phyloP scores from a whole-genome alignment of 2,329 filamentous ascomycete species.

The Ophiocordyceps polyrhachis-furcata region DNA sequence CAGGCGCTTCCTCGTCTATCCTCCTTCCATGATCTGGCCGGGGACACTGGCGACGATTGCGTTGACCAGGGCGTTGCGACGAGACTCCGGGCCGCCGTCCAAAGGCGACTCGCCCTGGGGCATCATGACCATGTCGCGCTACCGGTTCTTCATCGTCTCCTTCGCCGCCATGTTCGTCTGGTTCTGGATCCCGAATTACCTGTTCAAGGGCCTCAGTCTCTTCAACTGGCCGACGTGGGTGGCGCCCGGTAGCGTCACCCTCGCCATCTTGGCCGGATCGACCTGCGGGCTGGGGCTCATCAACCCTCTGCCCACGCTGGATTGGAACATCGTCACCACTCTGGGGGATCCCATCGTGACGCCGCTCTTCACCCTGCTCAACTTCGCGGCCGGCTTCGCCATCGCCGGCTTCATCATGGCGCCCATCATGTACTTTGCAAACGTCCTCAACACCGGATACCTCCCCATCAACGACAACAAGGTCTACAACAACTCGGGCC shows the following conservation, averaged over 20 bases:
- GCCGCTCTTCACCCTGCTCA: conserved; percentile 12
- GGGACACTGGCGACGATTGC: conserved; percentile 25
- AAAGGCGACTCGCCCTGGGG: not conserved
- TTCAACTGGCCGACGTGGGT: conserved; percentile 36
- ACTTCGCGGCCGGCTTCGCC: conserved; percentile 17
- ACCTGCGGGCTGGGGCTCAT: conserved; percentile 17
- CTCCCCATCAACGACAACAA: conserved; percentile 34
- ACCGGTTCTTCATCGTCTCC: conserved; percentile 22
- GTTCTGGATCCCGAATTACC: conserved; percentile 31
- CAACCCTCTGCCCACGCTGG: conserved; percentile 19
- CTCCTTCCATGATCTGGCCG: conserved; percentile 31
- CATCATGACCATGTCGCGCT: conserved; percentile 7
- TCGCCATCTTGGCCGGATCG: conserved; percentile 16
- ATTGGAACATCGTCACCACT: conserved; percentile 18
- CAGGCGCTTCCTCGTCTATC: conserved; percentile 28
- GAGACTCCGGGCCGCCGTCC: conserved; percentile 1
- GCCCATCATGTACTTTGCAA: conserved; percentile 27
- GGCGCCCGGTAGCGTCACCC: conserved; percentile 17
- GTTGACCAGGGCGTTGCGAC: conserved; percentile 13
- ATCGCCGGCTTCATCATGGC: conserved; percentile 32
- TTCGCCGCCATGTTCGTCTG: conserved; percentile 28
- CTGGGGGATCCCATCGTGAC: conserved; percentile 13
- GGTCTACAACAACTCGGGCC: conserved; percentile 37
- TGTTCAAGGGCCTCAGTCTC: conserved; percentile 24
- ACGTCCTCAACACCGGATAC: conserved; percentile 29